These are phyloP conservation scores for Gloeophyllum trabeum DNA, from an alignment of 768 basidiomycete species.

Conservation along the genomic window DNA sequence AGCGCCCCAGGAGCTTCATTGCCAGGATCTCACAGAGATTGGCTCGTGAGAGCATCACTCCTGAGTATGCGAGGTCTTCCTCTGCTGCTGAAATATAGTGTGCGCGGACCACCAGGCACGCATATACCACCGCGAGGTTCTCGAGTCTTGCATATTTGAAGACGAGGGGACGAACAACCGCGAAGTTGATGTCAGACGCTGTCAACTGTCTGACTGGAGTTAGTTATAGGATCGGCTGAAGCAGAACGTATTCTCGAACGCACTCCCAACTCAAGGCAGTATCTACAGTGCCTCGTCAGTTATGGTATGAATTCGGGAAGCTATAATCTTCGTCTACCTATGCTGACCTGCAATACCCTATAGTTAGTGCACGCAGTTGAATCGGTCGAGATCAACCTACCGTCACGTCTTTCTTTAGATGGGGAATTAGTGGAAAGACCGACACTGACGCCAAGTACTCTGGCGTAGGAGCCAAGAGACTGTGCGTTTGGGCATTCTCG, in stretches of 20 bases:
- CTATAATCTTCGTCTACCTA: no score
- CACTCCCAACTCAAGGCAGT: constrained; percentile 74
- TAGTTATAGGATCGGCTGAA: constrained; percentile 5
- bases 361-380: background rate
- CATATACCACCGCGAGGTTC: constrained; percentile 68
- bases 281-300: constrained; percentile 28
- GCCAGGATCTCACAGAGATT: constrained; percentile 83
- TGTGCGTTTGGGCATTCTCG: constrained; percentile 15
- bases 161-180: constrained; percentile 67
- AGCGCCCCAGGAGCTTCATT: constrained; percentile 71
- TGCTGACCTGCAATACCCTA: background rate
- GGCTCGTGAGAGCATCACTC: constrained; percentile 60
- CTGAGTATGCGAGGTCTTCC: constrained; percentile 66
- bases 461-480: constrained; percentile 41
- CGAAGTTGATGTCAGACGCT: constrained; percentile 75
- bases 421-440: constrained; percentile 75
- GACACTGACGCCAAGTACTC: constrained; percentile 51
- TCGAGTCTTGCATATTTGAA: constrained; percentile 67
- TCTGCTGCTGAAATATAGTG: constrained; percentile 67
- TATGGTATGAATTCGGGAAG: background rate
- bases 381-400: constrained; percentile 30
- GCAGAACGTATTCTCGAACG: constrained; percentile 24
- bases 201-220: constrained; percentile 51
- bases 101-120: constrained; percentile 65
- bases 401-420: constrained; percentile 55